These are phyloP conservation scores for Odontarrhena argentea DNA, from an alignment of 345 rosid genomes.

Conservation along the genomic window DNA sequence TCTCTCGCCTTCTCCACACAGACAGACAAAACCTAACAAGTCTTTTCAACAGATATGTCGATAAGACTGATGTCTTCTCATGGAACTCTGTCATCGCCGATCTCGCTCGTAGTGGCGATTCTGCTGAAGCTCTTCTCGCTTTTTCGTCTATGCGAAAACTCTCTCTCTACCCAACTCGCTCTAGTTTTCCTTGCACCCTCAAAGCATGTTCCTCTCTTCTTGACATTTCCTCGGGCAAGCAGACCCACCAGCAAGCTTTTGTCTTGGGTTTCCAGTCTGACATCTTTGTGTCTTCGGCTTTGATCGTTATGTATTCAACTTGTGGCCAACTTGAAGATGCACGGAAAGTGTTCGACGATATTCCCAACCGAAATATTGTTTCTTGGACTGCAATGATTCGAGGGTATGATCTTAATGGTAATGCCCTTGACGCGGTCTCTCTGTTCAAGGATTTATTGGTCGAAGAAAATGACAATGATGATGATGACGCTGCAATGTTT, in stretches of 20 bases:
- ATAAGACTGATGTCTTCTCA: slow-evolving; percentile 66
- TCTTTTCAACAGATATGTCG: slow-evolving; percentile 70
- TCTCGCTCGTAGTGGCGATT: slow-evolving; percentile 77
- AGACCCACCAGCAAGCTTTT: slow-evolving; percentile 81
- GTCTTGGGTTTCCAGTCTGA: slow-evolving; percentile 68
- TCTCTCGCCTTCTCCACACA: slow-evolving; percentile 41
- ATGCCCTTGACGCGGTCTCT: slow-evolving; percentile 54
- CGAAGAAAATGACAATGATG: slow-evolving; percentile 49
- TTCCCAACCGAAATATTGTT: slow-evolving; percentile 65
- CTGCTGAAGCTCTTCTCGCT: slow-evolving; percentile 72
- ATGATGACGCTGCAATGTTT: slow-evolving; percentile 31
- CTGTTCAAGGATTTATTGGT: slow-evolving; percentile 68
- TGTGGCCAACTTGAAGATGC: slow-evolving; percentile 67
- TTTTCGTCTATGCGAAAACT: slow-evolving; percentile 81
- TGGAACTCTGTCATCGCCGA: slow-evolving; percentile 92
- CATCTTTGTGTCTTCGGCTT: slow-evolving; percentile 75
- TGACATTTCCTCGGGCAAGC: slow-evolving; percentile 71
- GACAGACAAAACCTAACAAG: slow-evolving; percentile 56
- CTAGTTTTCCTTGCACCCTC: slow-evolving; percentile 80
- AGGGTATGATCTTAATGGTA: slow-evolving; percentile 68
- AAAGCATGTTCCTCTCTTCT: slow-evolving; percentile 81
- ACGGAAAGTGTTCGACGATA: slow-evolving; percentile 72
- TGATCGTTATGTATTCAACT: slow-evolving; percentile 72
- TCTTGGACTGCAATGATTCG: slow-evolving; percentile 87
- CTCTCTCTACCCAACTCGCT: slow-evolving; percentile 68